phyloP scores from a whole-genome alignment of 2,329 filamentous ascomycete species.

The Trichoderma guizhouense region DNA sequence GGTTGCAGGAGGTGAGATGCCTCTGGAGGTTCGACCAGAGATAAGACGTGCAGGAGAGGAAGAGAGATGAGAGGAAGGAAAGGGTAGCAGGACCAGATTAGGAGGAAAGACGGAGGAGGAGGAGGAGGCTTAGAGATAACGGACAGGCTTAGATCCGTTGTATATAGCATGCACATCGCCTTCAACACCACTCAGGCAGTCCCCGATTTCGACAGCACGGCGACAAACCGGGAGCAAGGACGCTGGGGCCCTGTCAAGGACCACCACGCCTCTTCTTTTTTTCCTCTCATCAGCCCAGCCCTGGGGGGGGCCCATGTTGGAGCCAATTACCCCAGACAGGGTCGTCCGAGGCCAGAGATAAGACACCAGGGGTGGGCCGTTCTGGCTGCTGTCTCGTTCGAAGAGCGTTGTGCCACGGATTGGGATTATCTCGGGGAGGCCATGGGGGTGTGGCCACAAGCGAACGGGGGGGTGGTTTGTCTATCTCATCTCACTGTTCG shows the following conservation, averaged over 20 bases:
- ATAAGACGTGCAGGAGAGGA: slow-evolving; percentile 15
- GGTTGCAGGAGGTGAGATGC: slow-evolving; percentile 17
- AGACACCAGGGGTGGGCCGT: slow-evolving; percentile 18
- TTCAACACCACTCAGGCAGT: background rate
- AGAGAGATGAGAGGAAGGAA: slow-evolving; percentile 6
- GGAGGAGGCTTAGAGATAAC: slow-evolving; percentile 16
- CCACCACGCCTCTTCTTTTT: slow-evolving; percentile 12
- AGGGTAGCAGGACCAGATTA: slow-evolving; percentile 9
- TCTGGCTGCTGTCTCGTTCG: background rate
- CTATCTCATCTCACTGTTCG: background rate
- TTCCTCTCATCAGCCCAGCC: slow-evolving; percentile 7
- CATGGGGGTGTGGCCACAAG: background rate
- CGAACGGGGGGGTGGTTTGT: background rate
- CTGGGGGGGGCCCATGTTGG: background rate
- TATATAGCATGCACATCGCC: slow-evolving; percentile 8
- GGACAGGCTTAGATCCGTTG: slow-evolving; percentile 1
- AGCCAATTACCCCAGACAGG: slow-evolving; percentile 17
- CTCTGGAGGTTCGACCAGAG: slow-evolving; percentile 10
- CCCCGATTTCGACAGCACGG: slow-evolving; percentile 14
- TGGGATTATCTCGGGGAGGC: background rate
- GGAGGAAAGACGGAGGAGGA: slow-evolving; percentile 5
- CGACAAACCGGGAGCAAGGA: slow-evolving; percentile 6
- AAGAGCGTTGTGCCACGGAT: background rate
- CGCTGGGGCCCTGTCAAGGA: background rate
- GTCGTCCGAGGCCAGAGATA: slow-evolving; percentile 13